These are phyloP conservation scores for Malassezia arunalokei DNA, from an alignment of 1,284 basidiomycete species.

Conservation along the genomic window DNA sequence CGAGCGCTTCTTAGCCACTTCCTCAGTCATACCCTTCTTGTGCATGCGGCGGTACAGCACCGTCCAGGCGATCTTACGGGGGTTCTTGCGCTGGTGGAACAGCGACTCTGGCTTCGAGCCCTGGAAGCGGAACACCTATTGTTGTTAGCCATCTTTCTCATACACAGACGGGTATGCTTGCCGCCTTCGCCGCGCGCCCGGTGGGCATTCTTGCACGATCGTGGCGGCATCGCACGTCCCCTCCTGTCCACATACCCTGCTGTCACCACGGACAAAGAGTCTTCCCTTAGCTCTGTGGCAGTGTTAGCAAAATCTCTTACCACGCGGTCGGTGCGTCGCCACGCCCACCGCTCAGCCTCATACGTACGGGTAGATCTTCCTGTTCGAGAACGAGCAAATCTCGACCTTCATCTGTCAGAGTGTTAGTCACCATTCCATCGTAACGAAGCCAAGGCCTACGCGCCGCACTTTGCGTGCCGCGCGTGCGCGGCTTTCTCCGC, in stretches of 20 bases:
- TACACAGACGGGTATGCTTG: no score
- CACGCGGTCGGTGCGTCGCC: neutral
- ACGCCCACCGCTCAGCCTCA: neutral
- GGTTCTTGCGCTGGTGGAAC: slow-evolving; percentile 99
- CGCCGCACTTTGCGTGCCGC: neutral
- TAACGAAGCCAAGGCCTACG: neutral
- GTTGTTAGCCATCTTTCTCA: neutral
- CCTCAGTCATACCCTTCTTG: slow-evolving; percentile 99
- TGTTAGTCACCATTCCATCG: neutral
- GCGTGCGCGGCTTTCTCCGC: neutral
- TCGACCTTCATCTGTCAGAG: slow-evolving; percentile 44
- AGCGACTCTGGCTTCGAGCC: slow-evolving; percentile 65
- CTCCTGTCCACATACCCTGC: slow-evolving; percentile 32
- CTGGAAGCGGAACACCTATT: slow-evolving; percentile 44
- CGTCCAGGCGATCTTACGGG: slow-evolving; percentile 99
- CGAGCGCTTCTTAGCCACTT: slow-evolving; percentile 94
- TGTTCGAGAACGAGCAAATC: slow-evolving; percentile 44
- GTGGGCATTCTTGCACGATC: neutral
- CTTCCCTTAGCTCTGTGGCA: slow-evolving; percentile 37
- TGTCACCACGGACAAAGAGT: slow-evolving; percentile 46
- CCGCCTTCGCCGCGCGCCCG: no score
- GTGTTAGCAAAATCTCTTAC: slow-evolving; percentile 1
- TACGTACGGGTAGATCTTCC: slow-evolving; percentile 46
- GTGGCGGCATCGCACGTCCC: neutral
- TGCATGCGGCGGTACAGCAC: slow-evolving; percentile 93